Percentiles rank a stretch among this genome's conserved stretches.
Evolutionary conservation across 73 alveolate genomes (phyloP).

Genomic region (Stentor coeruleus): DNA sequence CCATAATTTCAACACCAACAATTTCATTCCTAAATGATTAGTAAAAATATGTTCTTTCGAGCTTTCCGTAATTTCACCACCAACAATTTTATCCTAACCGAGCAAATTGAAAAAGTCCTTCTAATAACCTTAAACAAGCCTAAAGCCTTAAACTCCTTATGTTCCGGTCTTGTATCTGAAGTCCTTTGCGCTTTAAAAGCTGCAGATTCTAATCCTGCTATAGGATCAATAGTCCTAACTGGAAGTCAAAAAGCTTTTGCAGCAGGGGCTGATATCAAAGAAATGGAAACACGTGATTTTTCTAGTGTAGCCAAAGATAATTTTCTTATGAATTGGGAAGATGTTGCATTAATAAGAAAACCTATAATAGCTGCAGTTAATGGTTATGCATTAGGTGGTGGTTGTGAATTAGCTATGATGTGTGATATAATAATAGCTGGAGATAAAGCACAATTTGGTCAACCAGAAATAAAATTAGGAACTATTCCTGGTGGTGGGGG

Average conservation of each 20-base stretch:
- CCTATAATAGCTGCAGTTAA: constrained; percentile 97
- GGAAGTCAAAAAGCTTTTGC: constrained; percentile 96
- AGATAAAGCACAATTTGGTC: constrained; percentile 94
- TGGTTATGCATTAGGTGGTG: constrained; percentile 99
- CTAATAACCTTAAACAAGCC: constrained; percentile 86
- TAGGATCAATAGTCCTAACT: constrained; percentile 88
- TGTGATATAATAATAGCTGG: constrained; percentile 97
- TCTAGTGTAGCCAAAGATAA: constrained; percentile 52
- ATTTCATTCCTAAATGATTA: background rate
- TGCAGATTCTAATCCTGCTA: constrained; percentile 65
- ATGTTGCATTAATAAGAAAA: constrained; percentile 53
- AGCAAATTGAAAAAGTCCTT: constrained; percentile 71
- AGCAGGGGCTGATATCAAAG: constrained; percentile 98
- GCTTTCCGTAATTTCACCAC: background rate
- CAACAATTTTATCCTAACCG: background rate
- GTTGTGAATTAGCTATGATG: constrained; percentile 98
- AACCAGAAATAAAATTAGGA: constrained; percentile 95
- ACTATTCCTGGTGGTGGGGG: constrained; percentile 98
- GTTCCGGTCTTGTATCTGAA: constrained; percentile 79
- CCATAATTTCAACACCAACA: background rate
- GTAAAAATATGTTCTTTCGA: background rate
- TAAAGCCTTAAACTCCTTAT: constrained; percentile 88
- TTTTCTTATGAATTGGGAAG: constrained; percentile 51
- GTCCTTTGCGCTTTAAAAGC: constrained; percentile 48
- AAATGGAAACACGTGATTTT: constrained; percentile 70